Evolutionary conservation across 2,329 filamentous ascomycete genomes (phyloP), one percentile per base, ranked within the genome.

Genomic region (Paramyrothecium roridum): DNA sequence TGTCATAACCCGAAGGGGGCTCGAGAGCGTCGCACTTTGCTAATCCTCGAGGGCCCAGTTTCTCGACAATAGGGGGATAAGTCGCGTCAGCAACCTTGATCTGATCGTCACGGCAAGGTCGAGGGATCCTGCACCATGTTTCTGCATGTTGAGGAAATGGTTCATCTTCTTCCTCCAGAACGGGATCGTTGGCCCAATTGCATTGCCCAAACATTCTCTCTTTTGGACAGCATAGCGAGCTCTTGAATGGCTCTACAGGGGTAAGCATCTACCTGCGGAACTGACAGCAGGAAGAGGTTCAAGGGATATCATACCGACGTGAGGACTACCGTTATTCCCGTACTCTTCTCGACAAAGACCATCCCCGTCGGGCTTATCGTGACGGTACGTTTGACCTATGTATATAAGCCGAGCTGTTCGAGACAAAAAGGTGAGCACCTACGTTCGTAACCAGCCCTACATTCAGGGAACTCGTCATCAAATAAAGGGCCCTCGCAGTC

Each of bases 401-500:
- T 10, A 30, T 30, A 30, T 30, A 30, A 30, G 26, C 26, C 10
- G 26, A 10, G 10, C 6, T 4, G 10, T 6, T 30, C 26, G 10
- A 30, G 10, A 4, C 26, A 10, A 30, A 30, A 30, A 10, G 10
- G 4, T 30, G 26, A 30, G 26, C 4, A 30, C 26, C 10, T 30
- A 30, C 26, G 26, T 30, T 30, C 26, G 26, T 30, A 30, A 30
- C 26, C 26, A 6, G 4, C 26, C 10, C 26, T 30, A 10, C 49
- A 51, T 34, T 19, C 49, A 33, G 37, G 23, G 20, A 51, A 51
- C 4, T 51, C 49, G 17, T 26, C 30, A 17, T 34, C n/a, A 8
- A 34, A 26, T 11, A 51, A 26, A n/a, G 16, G 61, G 8, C 61
- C 63, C 48, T 65, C 53, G 52, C 62, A 66, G 34, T 53, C 58